Evolutionary conservation across 495 filamentous ascomycete genomes (phyloP).

Genomic region (Aspergillus ellipticus): DNA sequence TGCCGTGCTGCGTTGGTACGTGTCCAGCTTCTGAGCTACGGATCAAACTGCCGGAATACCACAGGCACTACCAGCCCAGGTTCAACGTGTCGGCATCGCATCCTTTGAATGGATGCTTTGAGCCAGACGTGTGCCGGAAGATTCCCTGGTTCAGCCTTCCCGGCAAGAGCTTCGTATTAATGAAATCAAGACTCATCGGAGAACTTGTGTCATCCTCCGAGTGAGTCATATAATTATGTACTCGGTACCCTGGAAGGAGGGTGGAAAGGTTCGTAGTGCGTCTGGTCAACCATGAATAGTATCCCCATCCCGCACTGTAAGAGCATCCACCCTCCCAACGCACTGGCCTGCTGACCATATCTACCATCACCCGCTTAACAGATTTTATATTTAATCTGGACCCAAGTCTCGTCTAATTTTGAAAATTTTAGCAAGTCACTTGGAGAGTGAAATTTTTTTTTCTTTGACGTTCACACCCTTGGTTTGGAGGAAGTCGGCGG

Average conservation of each 20-base stretch:
- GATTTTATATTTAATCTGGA: too few species aligned
- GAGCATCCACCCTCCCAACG: neutral
- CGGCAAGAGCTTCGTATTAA: too few species aligned
- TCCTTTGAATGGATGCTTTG: neutral
- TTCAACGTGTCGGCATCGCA: neutral
- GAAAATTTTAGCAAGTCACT: too few species aligned
- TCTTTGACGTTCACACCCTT: too few species aligned
- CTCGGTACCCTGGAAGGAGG: neutral
- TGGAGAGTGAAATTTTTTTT: too few species aligned
- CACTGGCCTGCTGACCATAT: too few species aligned
- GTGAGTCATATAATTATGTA: neutral
- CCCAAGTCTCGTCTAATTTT: too few species aligned
- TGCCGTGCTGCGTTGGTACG: neutral
- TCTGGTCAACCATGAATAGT: neutral
- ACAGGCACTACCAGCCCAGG: neutral
- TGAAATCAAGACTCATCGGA: too few species aligned
- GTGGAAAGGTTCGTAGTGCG: neutral
- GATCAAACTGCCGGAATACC: neutral
- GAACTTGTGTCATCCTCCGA: neutral
- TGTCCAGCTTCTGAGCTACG: neutral
- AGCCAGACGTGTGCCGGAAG: neutral
- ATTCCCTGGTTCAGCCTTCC: neutral
- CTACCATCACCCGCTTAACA: too few species aligned
- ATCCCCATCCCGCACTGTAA: neutral
- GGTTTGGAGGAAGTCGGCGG: too few species aligned